Evolutionary conservation across 257 asterid genomes (phyloP), one percentile per base, ranked within the genome.

Genomic region (Nyctanthes arbortristis): DNA sequence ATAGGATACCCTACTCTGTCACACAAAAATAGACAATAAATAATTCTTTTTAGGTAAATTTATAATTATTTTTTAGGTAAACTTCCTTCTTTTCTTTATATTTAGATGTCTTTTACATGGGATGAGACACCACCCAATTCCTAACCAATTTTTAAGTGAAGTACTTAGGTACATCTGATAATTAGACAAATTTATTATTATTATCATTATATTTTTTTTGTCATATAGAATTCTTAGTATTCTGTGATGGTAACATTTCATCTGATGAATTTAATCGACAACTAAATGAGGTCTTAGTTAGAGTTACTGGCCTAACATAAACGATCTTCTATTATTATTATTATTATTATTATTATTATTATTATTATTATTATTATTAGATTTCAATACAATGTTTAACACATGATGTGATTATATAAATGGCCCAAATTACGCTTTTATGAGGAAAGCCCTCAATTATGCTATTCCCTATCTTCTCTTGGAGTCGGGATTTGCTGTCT

Each of bases 41-140:
- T 2, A 37, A n/a, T n/a, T n/a, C n/a, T n/a, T n/a, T n/a, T n/a
- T n/a, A n/a, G n/a, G n/a, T n/a, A n/a, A n/a, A n/a, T n/a, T n/a
- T n/a, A n/a, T n/a, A n/a, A n/a, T n/a, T 47, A 25, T 28, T 47
- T 47, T 47, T 47, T 18, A 47, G 28, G 57, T 47, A 47, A 49
- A 49, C 31, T 22, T 16, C 59, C n/a, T 24, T 31, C 24, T 52
- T 52, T n/a, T 24, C 30, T 31, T 24, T 52, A 9, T n/a, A n/a
- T n/a, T n/a, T n/a, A n/a, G n/a, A 13, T 24, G 31, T 24, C 14
- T 52, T n/a, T 52, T 24, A 20, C n/a, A 5, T 49, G 14, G 14
- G 58, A 49, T 49, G 58, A 49, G 58, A 49, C 58, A 49, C 28
- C 58, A 49, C 29, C n/a, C 58, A 8, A 22, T 49, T 18, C 58